Percentiles rank a stretch among this genome's conserved stretches.
Evolutionary conservation across 2,329 filamentous ascomycete genomes (phyloP).

Genomic region (Trichoderma harzianum): DNA sequence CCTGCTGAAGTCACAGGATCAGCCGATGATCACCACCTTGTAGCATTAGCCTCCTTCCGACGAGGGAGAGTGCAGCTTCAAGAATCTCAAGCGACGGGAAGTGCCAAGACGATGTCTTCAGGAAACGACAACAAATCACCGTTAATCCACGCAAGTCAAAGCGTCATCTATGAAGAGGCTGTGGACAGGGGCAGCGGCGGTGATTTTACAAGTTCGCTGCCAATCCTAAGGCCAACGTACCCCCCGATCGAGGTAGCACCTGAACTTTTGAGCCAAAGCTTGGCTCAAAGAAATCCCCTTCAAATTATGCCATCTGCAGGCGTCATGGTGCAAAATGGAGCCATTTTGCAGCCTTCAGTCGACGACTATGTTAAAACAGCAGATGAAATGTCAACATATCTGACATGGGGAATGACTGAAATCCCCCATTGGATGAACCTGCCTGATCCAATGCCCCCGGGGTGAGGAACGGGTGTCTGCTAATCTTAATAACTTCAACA

Average conservation of each 20-base stretch:
- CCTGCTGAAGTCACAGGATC: conserved; percentile 23
- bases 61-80: conserved; percentile 21
- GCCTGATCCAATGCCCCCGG: conserved; percentile 10
- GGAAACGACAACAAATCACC: conserved; percentile 11
- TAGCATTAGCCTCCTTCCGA: conserved; percentile 22
- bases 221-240: conserved; percentile 10
- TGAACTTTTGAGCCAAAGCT: conserved; percentile 5
- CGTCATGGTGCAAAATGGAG: conserved; percentile 19
- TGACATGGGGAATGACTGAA: conserved; percentile 25
- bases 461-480: neutral
- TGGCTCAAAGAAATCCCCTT: conserved; percentile 17
- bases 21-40: conserved; percentile 23
- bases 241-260: neutral
- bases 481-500: neutral
- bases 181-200: neutral
- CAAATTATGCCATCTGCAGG: conserved; percentile 14
- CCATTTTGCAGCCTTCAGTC: conserved; percentile 21
- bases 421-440: conserved; percentile 19
- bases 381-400: conserved; percentile 26
- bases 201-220: conserved; percentile 10
- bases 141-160: conserved; percentile 20
- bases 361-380: conserved; percentile 27
- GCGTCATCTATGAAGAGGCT: neutral
- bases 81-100: conserved; percentile 15
- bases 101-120: conserved; percentile 18